Evolutionary conservation across 345 rosid genomes (phyloP), one percentile per base, ranked within the genome.

Genomic region (Salix viminalis): DNA sequence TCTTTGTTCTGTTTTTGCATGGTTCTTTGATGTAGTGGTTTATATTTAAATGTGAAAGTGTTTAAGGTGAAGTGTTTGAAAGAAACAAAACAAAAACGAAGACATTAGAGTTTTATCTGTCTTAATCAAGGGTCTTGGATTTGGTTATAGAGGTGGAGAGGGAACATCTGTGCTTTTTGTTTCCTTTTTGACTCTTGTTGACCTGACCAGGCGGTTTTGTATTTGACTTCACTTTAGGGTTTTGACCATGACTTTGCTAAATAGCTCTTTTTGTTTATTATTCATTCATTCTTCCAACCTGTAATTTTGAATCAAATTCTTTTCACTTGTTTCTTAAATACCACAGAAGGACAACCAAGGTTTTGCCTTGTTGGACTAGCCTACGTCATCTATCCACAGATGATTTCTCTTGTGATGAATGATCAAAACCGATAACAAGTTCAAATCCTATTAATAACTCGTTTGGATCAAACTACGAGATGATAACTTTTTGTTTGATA

Each of bases 161-260:
- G 28, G 11, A n/a, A 30, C 39, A 65, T 7, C 8, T 30, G 39
- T 65, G 41, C 37, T 19, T 65, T 65, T 65, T 16, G 10, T 65
- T 65, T 65, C 70, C 24, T 39, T 41, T 68, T 68, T 68, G 71
- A 68, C 71, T 68, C 71, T 0, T 23, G 71, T 41, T 68, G 71
- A 68, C 71, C 52, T 37, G 46, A 37, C 41, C 8, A 10, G 41
- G n/a, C 39, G 69, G 69, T 66, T 36, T 66, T 66, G n/a, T 28
- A 30, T 66, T 66, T 34, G n/a, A 66, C 21, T n/a, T 68, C 28
- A 68, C 52, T n/a, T 28, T 41, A 39, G 50, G 71, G 71, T 28
- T 41, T 41, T 68, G 23, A 34, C 41, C 69, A 58, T 58, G 62
- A 9, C 44, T 66, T 66, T 65, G 11, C 23, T 36, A 9, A 19